Conservation (phyloP, 2,329 filamentous ascomycete species). For the Talaromyces sp. region DNA sequence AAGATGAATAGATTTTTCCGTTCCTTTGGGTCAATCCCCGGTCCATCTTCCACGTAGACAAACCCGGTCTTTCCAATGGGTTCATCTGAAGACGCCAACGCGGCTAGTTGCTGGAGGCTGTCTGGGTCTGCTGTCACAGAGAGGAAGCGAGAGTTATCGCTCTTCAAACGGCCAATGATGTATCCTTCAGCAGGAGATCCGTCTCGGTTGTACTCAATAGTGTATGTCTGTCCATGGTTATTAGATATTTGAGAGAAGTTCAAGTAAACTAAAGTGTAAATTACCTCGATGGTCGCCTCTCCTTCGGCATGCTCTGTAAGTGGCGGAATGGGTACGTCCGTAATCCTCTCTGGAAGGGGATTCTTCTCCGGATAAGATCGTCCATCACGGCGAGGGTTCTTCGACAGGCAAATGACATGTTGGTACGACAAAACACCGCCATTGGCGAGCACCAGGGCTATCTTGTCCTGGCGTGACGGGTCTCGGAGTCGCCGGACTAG, state of each 20-base stretch:
- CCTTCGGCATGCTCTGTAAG: conserved; percentile 44
- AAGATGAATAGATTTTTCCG: conserved; percentile 7
- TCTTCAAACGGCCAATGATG: conserved; percentile 48
- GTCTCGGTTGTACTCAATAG: conserved; percentile 51
- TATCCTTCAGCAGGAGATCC: conserved; percentile 44
- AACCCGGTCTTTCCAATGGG: conserved; percentile 4
- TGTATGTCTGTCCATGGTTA: conserved; percentile 47
- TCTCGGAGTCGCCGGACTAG: conserved; percentile 50
- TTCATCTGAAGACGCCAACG: conserved; percentile 2
- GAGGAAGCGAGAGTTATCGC: conserved; percentile 46
- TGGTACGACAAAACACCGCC: conserved; percentile 62
- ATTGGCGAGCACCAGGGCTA: conserved; percentile 58
- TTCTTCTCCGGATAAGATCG: conserved; percentile 43
- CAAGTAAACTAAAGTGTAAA: conserved; percentile 11
- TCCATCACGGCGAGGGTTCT: conserved; percentile 31
- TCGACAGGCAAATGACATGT: conserved; percentile 55
- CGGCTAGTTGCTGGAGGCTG: not conserved
- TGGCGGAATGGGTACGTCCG: conserved; percentile 34
- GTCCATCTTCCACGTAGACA: conserved; percentile 1
- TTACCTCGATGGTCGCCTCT: conserved; percentile 49
- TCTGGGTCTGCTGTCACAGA: conserved; percentile 41
- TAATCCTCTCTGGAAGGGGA: conserved; percentile 39
- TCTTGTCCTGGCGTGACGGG: conserved; percentile 33
- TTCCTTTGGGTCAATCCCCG: not conserved
- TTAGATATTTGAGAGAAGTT: not conserved